A percentile compares a stretch with the other conserved stretches of the same genome.
Conservation (phyloP, 352 stramenopile species). For the Globisporangium paddicum region DNA sequence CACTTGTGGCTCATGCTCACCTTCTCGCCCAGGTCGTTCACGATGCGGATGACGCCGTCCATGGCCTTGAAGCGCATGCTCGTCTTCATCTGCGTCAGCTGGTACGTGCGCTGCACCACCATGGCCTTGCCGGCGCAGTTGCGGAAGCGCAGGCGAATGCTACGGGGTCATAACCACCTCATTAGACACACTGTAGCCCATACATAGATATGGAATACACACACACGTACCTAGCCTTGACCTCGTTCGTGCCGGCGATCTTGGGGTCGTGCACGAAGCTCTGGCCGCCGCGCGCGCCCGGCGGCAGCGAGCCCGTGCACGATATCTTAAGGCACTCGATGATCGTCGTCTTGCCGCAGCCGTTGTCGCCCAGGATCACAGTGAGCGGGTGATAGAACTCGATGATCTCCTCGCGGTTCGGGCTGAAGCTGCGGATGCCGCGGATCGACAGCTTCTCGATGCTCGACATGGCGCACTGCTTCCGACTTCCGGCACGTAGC, state of each 20-base stretch:
- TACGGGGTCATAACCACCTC: too few species aligned
- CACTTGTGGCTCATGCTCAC: conserved; percentile 94
- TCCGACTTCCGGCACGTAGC: too few species aligned
- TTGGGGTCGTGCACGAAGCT: conserved; percentile 97
- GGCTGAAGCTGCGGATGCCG: conserved; percentile 97
- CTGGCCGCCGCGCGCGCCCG: conserved; percentile 83
- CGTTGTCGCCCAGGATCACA: conserved; percentile 97
- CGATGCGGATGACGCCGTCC: conserved; percentile 92
- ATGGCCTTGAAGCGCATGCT: conserved; percentile 94
- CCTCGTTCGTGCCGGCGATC: conserved; percentile 89
- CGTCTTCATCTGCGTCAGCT: conserved; percentile 92
- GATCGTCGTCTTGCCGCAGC: conserved; percentile 99
- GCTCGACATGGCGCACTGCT: conserved; percentile 83
- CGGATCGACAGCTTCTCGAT: conserved; percentile 99
- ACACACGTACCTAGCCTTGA: conserved; percentile 50
- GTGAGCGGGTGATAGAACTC: conserved; percentile 99
- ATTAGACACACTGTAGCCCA: too few species aligned
- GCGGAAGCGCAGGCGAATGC: conserved; percentile 90
- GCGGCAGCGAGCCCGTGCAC: conserved; percentile 93
- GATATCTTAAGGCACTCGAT: conserved; percentile 99
- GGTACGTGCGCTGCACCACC: conserved; percentile 93
- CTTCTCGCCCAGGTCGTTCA: conserved; percentile 89
- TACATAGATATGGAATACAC: neutral
- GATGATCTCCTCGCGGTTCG: conserved; percentile 93
- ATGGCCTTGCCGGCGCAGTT: conserved; percentile 84